These are phyloP conservation scores for Hymenoscyphus fructigenus DNA, from an alignment of 2,329 filamentous ascomycete genomes.

Conservation along the genomic window DNA sequence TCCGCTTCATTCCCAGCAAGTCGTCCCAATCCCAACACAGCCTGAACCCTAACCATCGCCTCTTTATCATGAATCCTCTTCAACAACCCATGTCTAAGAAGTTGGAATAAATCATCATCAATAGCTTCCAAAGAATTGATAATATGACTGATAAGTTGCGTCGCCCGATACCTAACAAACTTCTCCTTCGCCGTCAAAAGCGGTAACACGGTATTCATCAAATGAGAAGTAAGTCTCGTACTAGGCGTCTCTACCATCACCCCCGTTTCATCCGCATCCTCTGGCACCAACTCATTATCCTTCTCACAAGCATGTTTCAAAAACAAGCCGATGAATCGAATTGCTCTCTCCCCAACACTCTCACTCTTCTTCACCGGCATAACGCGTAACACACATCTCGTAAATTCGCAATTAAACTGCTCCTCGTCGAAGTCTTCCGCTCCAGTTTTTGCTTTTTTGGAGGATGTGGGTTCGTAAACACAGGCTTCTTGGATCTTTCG, in stretches of 20 bases:
- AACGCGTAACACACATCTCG: slow-evolving; percentile 76
- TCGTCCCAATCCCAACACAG: slow-evolving; percentile 83
- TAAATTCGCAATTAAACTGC: slow-evolving; percentile 84
- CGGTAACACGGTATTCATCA: slow-evolving; percentile 72
- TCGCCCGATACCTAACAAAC: slow-evolving; percentile 82
- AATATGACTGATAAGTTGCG: slow-evolving; percentile 85
- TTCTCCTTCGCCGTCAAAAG: slow-evolving; percentile 89
- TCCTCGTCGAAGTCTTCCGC: slow-evolving; percentile 74
- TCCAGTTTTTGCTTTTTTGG: slow-evolving; percentile 51
- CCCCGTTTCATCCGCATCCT: slow-evolving; percentile 66
- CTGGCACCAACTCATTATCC: slow-evolving; percentile 64
- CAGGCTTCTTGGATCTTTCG: slow-evolving; percentile 90
- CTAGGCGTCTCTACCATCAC: slow-evolving; percentile 80
- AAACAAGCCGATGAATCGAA: slow-evolving; percentile 87
- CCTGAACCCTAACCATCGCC: slow-evolving; percentile 85
- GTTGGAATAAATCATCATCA: slow-evolving; percentile 86
- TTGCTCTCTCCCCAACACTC: slow-evolving; percentile 77
- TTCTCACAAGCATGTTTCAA: slow-evolving; percentile 70
- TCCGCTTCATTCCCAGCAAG: slow-evolving; percentile 77
- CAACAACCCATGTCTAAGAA: slow-evolving; percentile 74
- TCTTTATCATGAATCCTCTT: slow-evolving; percentile 94
- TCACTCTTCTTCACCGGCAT: slow-evolving; percentile 92
- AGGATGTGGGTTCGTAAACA: slow-evolving; percentile 60
- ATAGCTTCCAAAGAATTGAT: slow-evolving; percentile 91
- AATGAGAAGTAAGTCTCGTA: slow-evolving; percentile 70